Evolutionary conservation across 2,329 filamentous ascomycete species (phyloP), one percentile per base, ranked within the genome.

Genomic region (Colletotrichum nymphaeae): DNA sequence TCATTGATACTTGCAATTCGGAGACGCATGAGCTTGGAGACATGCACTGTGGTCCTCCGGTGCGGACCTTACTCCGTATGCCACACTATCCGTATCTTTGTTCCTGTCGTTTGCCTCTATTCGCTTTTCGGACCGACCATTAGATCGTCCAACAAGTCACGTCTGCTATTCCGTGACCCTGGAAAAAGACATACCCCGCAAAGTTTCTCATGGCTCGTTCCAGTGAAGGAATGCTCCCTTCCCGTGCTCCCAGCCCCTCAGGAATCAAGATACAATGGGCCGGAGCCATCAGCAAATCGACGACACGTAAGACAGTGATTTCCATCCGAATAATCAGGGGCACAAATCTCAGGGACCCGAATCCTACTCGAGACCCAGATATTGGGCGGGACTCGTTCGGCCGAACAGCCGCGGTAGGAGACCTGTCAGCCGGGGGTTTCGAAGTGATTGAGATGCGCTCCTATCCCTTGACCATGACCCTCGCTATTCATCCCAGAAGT

Each of bases 391-490:
- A 64, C 46, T 8, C 52, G n/a, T 53, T 64, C 55, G 66, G 67
- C 60, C 37, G 70, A 60, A 37, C 58, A 42, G 58, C 57, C 57
- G 57, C 19, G 52, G 42, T 53, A 0, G 49, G 14, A 24, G 32
- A 59, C n/a, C n/a, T 35, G 46, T n/a, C 28, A 37, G 55, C 58
- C 32, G 30, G 32, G 26, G 59, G 53, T 55, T 73, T 69, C 59
- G 46, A 60, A 64, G 70, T 65, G 60, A 65, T 65, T 64, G 60
- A 32, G 55, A 32, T 70, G 60, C 42, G 28, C 53, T 28, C 32
- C 56, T 35, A 53, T 24, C 58, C 52, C 58, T 24, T 30, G 32
- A 12, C 32, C 32, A 12, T 5, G 26, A 32, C 46, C 24, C 60
- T 49, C n/a, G 35, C 46, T 24, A 32, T n/a, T 11, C 56, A 64